phyloP scores from a whole-genome alignment of 495 filamentous ascomycete species.

The Geoglossum glabrum region DNA sequence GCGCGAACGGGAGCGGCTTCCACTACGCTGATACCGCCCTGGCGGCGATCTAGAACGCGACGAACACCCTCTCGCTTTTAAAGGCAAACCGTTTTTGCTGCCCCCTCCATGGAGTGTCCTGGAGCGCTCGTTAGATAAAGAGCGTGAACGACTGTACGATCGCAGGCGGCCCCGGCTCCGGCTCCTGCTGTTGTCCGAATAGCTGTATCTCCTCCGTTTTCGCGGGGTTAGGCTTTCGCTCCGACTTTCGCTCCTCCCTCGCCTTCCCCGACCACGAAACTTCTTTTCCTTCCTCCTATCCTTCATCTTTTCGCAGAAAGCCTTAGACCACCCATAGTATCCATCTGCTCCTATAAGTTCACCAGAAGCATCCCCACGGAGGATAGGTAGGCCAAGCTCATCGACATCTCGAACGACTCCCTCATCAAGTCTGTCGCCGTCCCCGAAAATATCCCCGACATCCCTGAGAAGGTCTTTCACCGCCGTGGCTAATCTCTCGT shows the following conservation, averaged over 20 bases:
- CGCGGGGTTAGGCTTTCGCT: slow-evolving; percentile 21
- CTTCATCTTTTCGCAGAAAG: slow-evolving; percentile 70
- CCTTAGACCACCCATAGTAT: slow-evolving; percentile 73
- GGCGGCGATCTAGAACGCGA: background rate
- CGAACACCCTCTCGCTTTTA: background rate
- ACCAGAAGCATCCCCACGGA: slow-evolving; percentile 37
- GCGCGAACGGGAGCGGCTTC: slow-evolving; percentile 4
- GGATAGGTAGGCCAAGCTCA: slow-evolving; percentile 48
- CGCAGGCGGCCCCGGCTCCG: slow-evolving; percentile 8
- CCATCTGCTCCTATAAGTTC: slow-evolving; percentile 41
- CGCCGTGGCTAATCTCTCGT: slow-evolving; percentile 38
- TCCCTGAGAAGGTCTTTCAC: slow-evolving; percentile 50
- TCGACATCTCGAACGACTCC: slow-evolving; percentile 34
- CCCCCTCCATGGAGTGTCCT: background rate
- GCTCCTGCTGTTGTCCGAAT: slow-evolving; percentile 22
- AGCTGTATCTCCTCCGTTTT: slow-evolving; percentile 27
- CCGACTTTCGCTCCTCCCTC: slow-evolving; percentile 15
- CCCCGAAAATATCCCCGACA: slow-evolving; percentile 38
- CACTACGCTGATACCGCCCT: background rate
- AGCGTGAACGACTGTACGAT: slow-evolving; percentile 6
- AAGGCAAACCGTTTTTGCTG: background rate
- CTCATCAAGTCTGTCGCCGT: slow-evolving; percentile 20
- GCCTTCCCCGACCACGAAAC: slow-evolving; percentile 1
- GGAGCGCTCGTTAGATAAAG: slow-evolving; percentile 5
- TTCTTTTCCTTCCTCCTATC: slow-evolving; percentile 23